Conservation (phyloP, 495 filamentous ascomycete species). For the Xylaria palmicola region DNA sequence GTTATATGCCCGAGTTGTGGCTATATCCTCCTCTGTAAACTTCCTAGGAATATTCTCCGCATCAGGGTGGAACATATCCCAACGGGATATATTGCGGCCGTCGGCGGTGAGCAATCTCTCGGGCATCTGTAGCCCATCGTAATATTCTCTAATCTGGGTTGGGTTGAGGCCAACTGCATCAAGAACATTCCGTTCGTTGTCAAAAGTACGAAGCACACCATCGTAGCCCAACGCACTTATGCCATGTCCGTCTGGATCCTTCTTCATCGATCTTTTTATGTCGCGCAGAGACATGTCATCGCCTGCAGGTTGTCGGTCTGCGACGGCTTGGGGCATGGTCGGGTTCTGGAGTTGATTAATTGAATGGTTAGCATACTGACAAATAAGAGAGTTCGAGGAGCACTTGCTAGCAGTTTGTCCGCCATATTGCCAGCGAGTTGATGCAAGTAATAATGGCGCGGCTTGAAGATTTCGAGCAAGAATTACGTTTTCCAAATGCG, state of each 20-base stretch:
- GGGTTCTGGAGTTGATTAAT: background rate
- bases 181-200: constrained; percentile 14
- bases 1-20: constrained; percentile 5
- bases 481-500: background rate
- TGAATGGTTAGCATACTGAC: background rate
- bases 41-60: constrained; percentile 10
- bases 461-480: background rate
- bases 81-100: constrained; percentile 12
- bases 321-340: background rate
- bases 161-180: constrained; percentile 19
- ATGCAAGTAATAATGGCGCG: background rate
- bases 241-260: constrained; percentile 8
- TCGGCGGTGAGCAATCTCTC: constrained; percentile 10
- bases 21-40: constrained; percentile 12
- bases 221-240: constrained; percentile 15
- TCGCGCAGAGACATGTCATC: constrained; percentile 12
- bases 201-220: constrained; percentile 17
- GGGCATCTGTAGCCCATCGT: constrained; percentile 9
- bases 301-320: constrained; percentile 1
- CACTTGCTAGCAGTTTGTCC: background rate
- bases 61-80: constrained; percentile 14
- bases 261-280: constrained; percentile 12
- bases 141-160: constrained; percentile 17
- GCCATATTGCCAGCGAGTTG: background rate
- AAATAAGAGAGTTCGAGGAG: background rate